Evolutionary conservation across 2,329 filamentous ascomycete genomes (phyloP), one percentile per base, ranked within the genome.

Genomic region (Aspergillus transmontanensis): DNA sequence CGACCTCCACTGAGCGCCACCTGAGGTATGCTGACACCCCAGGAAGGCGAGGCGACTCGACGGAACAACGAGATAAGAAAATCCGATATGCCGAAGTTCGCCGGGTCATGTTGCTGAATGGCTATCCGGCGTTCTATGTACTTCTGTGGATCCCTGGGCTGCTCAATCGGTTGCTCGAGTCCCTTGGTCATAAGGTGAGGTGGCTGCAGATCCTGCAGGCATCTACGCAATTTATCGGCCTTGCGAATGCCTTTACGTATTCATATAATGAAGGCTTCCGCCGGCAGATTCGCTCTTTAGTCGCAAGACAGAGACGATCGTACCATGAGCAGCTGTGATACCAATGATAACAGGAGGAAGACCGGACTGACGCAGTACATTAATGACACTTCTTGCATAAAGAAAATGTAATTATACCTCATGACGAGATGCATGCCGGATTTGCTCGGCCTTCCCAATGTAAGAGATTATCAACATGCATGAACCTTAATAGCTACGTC

Each of bases 111-210:
- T 36, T 55, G 11, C n/a, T 55, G 51, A 55, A 55, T 36, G 51
- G 51, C 32, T 55, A 55, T 4, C 51, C 51, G 4, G 51, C 32
- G 3, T 55, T 55, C 16, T 55, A 55, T 26, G n/a, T 55, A 7
- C 30, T 55, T 3, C n/a, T 55, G 11, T 55, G 51, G 51, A n/a
- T 55, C 6, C 51, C 51, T 2, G 51, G 51, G 9, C 32, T 55
- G n/a, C 51, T 55, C 51, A 55, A 55, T 39, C 51, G 51, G 11
- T 14, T 55, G 30, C n/a, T 55, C 10, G 51, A 55, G 19, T 55
- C 51, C 30, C 32, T 55, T 26, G 51, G 32, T 26, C 32, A 39
- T 16, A 21, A 36, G 5, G 1, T 3, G 4, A 23, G 32, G n/a
- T 55, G 51, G 51, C 51, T 55, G 12, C 30, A 55, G 11, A 39